phyloP scores from a whole-genome alignment of 192 early-diverging fungal species.

The Umbelopsis sp. region DNA sequence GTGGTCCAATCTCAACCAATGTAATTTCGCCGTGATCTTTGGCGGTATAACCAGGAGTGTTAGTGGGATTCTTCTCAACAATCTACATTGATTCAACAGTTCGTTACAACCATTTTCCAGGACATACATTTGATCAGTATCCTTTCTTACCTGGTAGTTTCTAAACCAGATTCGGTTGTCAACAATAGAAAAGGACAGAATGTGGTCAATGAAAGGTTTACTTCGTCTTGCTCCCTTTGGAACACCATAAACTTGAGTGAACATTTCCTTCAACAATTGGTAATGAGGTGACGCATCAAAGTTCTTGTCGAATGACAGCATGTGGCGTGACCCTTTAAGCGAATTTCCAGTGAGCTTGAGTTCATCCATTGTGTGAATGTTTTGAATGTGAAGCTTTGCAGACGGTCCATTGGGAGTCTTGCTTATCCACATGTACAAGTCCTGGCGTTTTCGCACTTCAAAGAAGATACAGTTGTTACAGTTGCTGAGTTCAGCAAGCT shows the following conservation, averaged over 20 bases:
- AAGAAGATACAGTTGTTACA: slow-evolving; percentile 99
- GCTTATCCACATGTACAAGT: slow-evolving; percentile 95
- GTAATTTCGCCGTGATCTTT: slow-evolving; percentile 74
- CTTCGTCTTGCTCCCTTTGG: slow-evolving; percentile 85
- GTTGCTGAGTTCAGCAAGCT: slow-evolving; percentile 93
- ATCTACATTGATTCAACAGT: slow-evolving; percentile 43
- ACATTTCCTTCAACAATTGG: slow-evolving; percentile 90
- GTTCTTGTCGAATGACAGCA: slow-evolving; percentile 91
- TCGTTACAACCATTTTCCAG: not conserved
- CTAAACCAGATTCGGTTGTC: slow-evolving; percentile 94
- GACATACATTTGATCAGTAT: not conserved
- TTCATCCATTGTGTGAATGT: slow-evolving; percentile 99
- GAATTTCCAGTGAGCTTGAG: slow-evolving; percentile 98
- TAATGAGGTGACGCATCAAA: slow-evolving; percentile 90
- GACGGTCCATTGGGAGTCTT: slow-evolving; percentile 95
- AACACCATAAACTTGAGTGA: slow-evolving; percentile 88
- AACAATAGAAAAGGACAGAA: slow-evolving; percentile 84
- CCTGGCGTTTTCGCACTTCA: slow-evolving; percentile 89
- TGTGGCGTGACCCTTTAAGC: slow-evolving; percentile 92
- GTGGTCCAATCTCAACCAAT: slow-evolving; percentile 94
- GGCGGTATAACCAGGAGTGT: slow-evolving; percentile 52
- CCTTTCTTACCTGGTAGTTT: slow-evolving; percentile 80
- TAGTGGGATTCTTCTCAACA: slow-evolving; percentile 64
- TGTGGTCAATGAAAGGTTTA: slow-evolving; percentile 98
- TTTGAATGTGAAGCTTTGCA: slow-evolving; percentile 93